Evolutionary conservation across 176 grass and related monocot species (phyloP).

Genomic region (Ensete ventricosum): DNA sequence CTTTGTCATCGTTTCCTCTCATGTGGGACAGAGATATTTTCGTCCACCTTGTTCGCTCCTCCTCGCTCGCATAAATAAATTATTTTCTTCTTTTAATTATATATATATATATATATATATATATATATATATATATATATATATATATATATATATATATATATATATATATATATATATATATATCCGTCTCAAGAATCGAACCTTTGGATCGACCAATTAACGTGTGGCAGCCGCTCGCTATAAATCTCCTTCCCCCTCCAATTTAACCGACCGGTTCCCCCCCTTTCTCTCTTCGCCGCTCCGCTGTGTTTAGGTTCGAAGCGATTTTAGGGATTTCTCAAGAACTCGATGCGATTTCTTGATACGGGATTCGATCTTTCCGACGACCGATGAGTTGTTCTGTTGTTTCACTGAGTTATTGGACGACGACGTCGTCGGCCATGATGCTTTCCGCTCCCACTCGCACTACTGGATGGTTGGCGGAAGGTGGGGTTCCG

Average conservation of each 20-base stretch:
- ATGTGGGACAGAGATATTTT: no score
- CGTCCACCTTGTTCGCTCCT: no score
- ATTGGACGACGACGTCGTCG: neutral
- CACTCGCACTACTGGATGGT: neutral
- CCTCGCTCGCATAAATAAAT: constrained; percentile 1
- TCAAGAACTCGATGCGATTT: neutral
- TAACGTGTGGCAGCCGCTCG: neutral
- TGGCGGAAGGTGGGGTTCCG: neutral
- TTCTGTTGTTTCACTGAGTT: neutral
- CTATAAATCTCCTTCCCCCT: neutral
- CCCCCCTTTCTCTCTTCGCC: neutral
- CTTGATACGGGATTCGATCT: neutral
- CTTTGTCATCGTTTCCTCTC: no score
- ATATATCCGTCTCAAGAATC: neutral
- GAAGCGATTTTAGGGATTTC: constrained; percentile 5
- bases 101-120: constrained; percentile 6
- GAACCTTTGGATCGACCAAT: neutral
- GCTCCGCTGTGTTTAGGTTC: neutral
- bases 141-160: constrained; percentile 11
- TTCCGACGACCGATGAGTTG: neutral
- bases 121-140: constrained; percentile 7
- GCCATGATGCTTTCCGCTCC: neutral
- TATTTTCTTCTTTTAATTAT: constrained; percentile 11
- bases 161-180: constrained; percentile 6
- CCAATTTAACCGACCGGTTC: neutral